A percentile compares a stretch with the other conserved stretches of the same genome.
Conservation (phyloP, 208 protist species). For the Acanthamoeba healyi region DNA sequence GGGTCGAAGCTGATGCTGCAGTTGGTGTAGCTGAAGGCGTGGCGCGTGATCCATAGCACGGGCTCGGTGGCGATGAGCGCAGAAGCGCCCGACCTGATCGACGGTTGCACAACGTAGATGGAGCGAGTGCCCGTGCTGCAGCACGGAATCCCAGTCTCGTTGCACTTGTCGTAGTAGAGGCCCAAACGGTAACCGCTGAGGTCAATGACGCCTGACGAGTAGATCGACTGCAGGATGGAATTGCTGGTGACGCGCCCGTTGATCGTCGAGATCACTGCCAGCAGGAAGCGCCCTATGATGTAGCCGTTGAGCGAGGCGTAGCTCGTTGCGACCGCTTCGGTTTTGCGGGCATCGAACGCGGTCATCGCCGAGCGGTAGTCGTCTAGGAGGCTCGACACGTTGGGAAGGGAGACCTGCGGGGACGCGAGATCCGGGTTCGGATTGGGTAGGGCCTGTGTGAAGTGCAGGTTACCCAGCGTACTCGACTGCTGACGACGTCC, state of each 20-base stretch:
- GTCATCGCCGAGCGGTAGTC: neutral
- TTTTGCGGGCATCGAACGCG: too few relatives aligned
- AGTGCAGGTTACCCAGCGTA: neutral
- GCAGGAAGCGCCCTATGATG: neutral
- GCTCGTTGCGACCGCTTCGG: neutral
- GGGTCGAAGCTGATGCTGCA: neutral
- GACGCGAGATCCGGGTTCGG: neutral
- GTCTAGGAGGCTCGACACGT: neutral
- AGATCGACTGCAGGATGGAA: neutral
- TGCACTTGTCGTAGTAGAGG: neutral
- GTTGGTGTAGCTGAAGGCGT: neutral
- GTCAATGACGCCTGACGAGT: neutral
- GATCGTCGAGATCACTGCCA: neutral
- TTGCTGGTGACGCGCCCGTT: neutral
- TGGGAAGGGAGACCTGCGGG: neutral
- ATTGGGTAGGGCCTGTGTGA: slow-evolving; percentile 57
- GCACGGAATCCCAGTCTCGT: neutral
- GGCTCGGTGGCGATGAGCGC: too few relatives aligned
- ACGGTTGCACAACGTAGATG: slow-evolving; percentile 15
- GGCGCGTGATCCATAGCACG: neutral
- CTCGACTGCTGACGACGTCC: neutral
- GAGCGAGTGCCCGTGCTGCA: neutral
- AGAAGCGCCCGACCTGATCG: too few relatives aligned
- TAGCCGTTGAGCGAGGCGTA: neutral
- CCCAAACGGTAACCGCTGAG: neutral